Evolutionary conservation across 495 filamentous ascomycete genomes (phyloP).

Genomic region (Penicillium desertorum): DNA sequence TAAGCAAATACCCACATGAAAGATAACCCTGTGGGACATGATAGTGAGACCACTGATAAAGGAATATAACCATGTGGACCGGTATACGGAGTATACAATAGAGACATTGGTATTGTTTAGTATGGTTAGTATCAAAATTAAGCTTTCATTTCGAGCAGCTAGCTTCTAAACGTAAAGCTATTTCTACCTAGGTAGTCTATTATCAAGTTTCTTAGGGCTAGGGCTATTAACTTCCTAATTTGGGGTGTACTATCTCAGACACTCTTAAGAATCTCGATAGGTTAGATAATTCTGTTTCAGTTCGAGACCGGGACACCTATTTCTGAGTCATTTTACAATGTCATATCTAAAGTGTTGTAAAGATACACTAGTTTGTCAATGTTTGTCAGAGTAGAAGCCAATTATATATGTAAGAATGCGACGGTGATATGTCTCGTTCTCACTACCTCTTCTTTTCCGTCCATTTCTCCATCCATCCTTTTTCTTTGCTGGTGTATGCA

Average conservation of each 20-base stretch:
- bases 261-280: not conserved
- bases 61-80: too few species aligned
- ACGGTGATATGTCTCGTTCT: not conserved
- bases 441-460: not conserved
- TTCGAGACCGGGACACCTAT: too few species aligned
- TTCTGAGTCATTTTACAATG: too few species aligned
- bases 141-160: not conserved
- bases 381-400: not conserved
- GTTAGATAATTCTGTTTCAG: not conserved
- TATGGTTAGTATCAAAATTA: not conserved
- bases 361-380: not conserved
- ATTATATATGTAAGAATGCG: not conserved
- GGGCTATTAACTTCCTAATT: not conserved
- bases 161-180: not conserved
- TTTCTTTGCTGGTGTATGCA: not conserved
- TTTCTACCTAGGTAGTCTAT: not conserved
- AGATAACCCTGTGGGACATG: too few species aligned
- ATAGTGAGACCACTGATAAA: too few species aligned
- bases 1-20: too few species aligned
- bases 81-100: too few species aligned
- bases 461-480: not conserved
- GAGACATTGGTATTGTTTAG: not conserved
- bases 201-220: not conserved
- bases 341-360: too few species aligned
- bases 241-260: not conserved